phyloP scores from a whole-genome alignment of 1,284 basidiomycete species.

The Phlebopus sp. region DNA sequence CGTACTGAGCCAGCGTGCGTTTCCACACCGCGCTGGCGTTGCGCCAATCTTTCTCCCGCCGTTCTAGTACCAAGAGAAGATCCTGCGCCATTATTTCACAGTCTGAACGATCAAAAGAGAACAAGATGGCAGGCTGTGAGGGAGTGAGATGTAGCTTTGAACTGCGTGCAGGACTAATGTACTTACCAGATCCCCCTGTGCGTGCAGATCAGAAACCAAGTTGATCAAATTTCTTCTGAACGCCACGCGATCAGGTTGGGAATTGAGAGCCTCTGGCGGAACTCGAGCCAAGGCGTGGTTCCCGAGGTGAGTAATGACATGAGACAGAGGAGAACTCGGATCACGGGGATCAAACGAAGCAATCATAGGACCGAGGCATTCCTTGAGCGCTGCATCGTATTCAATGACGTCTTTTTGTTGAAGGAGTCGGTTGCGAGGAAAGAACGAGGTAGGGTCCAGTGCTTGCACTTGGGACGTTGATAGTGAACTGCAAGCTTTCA shows the following conservation, averaged over 20 bases:
- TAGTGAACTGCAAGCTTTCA: slow-evolving; percentile 26
- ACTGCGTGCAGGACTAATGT: not conserved
- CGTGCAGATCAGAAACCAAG: slow-evolving; percentile 55
- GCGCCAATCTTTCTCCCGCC: slow-evolving; percentile 51
- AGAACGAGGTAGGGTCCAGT: slow-evolving; percentile 48
- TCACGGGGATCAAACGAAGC: slow-evolving; percentile 37
- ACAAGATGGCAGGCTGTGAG: slow-evolving; percentile 60
- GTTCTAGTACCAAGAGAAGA: slow-evolving; percentile 38
- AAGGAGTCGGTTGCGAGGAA: slow-evolving; percentile 40
- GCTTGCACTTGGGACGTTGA: slow-evolving; percentile 28
- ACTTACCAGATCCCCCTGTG: slow-evolving; percentile 49
- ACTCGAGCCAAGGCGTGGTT: slow-evolving; percentile 34
- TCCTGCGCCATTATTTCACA: slow-evolving; percentile 53
- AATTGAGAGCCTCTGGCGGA: slow-evolving; percentile 26
- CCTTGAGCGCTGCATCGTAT: slow-evolving; percentile 56
- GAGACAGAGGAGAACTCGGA: slow-evolving; percentile 33
- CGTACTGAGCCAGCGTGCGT: slow-evolving; percentile 49
- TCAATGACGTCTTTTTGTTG: slow-evolving; percentile 55
- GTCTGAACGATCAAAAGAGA: slow-evolving; percentile 58
- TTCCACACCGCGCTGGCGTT: slow-evolving; percentile 46
- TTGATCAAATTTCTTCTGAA: slow-evolving; percentile 46
- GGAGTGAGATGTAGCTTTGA: slow-evolving; percentile 5
- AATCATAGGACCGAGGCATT: slow-evolving; percentile 39
- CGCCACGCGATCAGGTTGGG: slow-evolving; percentile 24
- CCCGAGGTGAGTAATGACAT: slow-evolving; percentile 41